Conservation (phyloP, 768 basidiomycete species). For the Suillus americanus region DNA sequence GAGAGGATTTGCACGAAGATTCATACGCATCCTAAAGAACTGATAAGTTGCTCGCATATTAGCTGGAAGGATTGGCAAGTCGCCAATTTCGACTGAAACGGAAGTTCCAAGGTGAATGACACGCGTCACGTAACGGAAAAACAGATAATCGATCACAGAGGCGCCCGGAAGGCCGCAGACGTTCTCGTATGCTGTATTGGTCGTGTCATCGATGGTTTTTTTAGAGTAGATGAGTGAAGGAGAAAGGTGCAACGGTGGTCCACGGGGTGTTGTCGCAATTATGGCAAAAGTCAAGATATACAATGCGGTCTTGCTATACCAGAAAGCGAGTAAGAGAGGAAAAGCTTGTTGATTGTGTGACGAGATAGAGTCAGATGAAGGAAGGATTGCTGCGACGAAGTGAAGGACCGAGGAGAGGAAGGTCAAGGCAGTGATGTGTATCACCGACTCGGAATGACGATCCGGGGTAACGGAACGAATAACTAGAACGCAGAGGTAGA, state of each 20-base stretch:
- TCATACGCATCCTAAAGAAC: slow-evolving; percentile 63
- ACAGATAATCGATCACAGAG: slow-evolving; percentile 42
- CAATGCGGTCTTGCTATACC: slow-evolving; percentile 52
- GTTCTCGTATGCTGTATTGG: slow-evolving; percentile 69
- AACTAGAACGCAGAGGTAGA: slow-evolving; percentile 59
- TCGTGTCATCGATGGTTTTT: slow-evolving; percentile 58
- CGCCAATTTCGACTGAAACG: slow-evolving; percentile 78
- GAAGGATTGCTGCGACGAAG: slow-evolving; percentile 55
- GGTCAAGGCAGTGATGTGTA: slow-evolving; percentile 63
- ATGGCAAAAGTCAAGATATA: slow-evolving; percentile 47
- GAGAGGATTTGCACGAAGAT: slow-evolving; percentile 42
- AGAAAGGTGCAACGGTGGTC: slow-evolving; percentile 75
- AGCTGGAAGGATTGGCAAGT: slow-evolving; percentile 79
- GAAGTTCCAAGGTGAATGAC: slow-evolving; percentile 81
- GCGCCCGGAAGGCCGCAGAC: slow-evolving; percentile 63
- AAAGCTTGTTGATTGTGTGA: slow-evolving; percentile 22
- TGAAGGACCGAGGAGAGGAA: slow-evolving; percentile 47
- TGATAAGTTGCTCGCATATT: slow-evolving; percentile 67
- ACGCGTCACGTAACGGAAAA: slow-evolving; percentile 89
- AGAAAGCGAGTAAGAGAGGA: slow-evolving; percentile 36
- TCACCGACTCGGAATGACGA: slow-evolving; percentile 45
- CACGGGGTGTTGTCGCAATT: slow-evolving; percentile 57
- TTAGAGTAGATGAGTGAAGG: slow-evolving; percentile 73
- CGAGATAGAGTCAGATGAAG: slow-evolving; percentile 40
- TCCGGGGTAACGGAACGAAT: slow-evolving; percentile 46